Conservation (phyloP, 148 eudicot species). For the Fagopyrum homotropicum region DNA sequence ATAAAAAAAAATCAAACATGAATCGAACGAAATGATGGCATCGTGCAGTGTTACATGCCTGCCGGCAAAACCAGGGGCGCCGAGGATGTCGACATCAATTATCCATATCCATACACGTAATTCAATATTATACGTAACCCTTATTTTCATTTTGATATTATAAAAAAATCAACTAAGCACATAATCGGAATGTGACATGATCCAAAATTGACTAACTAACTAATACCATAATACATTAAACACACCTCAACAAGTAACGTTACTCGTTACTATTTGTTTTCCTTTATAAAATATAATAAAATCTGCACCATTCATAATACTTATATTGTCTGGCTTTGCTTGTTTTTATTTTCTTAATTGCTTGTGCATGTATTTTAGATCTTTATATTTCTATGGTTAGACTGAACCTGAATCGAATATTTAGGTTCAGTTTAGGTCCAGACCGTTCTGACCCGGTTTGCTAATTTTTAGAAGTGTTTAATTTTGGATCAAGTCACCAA, state of each 20-base stretch:
- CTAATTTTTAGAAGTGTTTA: too few species aligned
- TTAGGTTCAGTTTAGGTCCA: too few species aligned
- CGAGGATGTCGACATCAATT: neutral
- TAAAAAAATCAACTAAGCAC: neutral
- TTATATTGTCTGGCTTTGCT: neutral
- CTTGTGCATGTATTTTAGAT: too few species aligned
- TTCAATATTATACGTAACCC: neutral
- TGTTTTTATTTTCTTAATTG: neutral
- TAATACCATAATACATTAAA: neutral
- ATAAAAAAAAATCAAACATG: too few species aligned
- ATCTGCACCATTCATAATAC: neutral
- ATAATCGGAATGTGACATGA: neutral
- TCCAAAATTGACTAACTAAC: neutral
- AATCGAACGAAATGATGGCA: neutral
- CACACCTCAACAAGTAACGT: neutral
- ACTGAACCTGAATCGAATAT: too few species aligned
- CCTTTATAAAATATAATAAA: too few species aligned
- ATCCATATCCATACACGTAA: constrained; percentile 4
- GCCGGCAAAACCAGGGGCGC: neutral
- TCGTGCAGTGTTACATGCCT: neutral
- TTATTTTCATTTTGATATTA: neutral
- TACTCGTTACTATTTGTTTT: too few species aligned
- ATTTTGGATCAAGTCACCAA: too few species aligned
- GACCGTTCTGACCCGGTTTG: too few species aligned
- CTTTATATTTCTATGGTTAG: too few species aligned